Percentiles rank a stretch among this genome's conserved stretches.
Conservation (phyloP, 2,329 filamentous ascomycete genomes). For the Cordyceps farinosa region DNA sequence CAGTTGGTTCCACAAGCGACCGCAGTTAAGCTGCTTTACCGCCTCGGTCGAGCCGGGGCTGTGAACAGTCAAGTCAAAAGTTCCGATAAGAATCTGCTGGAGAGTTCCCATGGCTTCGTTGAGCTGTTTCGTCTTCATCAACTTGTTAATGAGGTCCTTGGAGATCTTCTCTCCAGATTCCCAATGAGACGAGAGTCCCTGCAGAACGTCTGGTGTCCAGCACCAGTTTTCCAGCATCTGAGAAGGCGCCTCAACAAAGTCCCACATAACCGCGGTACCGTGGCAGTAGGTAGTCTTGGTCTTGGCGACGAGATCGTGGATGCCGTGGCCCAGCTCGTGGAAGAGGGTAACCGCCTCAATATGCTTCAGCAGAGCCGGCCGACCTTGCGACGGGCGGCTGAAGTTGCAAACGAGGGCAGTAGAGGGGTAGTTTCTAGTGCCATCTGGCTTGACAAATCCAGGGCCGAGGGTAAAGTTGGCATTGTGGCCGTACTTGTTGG, state of each 20-base stretch:
- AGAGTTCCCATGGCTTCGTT: conserved; percentile 78
- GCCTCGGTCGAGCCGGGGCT: conserved; percentile 65
- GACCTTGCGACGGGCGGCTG: conserved; percentile 71
- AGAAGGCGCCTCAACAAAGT: conserved; percentile 69
- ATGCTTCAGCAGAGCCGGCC: conserved; percentile 77
- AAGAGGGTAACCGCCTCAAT: conserved; percentile 80
- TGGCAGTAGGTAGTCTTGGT: conserved; percentile 64
- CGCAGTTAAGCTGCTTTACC: conserved; percentile 62
- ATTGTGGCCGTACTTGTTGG: conserved; percentile 80
- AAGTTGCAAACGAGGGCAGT: conserved; percentile 85
- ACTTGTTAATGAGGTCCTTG: conserved; percentile 68
- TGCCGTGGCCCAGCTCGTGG: conserved; percentile 70
- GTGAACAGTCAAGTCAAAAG: conserved; percentile 82
- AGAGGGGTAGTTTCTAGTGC: conserved; percentile 69
- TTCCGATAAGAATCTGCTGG: conserved; percentile 74
- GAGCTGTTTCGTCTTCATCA: conserved; percentile 75
- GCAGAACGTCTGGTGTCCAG: conserved; percentile 64
- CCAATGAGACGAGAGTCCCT: conserved; percentile 70
- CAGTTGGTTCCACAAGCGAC: conserved; percentile 67
- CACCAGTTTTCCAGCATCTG: conserved; percentile 78
- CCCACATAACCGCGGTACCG: conserved; percentile 61
- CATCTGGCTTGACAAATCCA: conserved; percentile 63
- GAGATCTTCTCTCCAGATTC: conserved; percentile 66
- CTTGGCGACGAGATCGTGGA: conserved; percentile 63
- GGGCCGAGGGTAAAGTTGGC: conserved; percentile 82